Percentiles rank a stretch among this genome's conserved stretches.
Conservation (phyloP, 2,329 filamentous ascomycete genomes). For the Blastomyces percursus region DNA sequence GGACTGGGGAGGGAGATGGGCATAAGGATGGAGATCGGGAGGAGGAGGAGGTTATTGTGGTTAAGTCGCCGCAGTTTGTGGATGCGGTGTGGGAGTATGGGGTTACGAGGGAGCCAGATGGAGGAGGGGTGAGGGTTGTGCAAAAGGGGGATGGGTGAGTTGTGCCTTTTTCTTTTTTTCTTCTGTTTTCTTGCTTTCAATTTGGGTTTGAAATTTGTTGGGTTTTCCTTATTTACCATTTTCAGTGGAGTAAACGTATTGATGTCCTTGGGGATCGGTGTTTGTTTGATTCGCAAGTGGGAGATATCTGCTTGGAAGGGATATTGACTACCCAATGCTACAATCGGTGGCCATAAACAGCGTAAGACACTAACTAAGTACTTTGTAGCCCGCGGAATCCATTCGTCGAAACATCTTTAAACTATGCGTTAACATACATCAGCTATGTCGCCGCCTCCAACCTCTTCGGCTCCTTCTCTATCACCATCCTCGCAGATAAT, state of each 20-base stretch:
- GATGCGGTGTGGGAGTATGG: slow-evolving; percentile 82
- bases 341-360: neutral
- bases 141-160: slow-evolving; percentile 42
- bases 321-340: neutral
- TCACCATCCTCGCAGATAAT: slow-evolving; percentile 87
- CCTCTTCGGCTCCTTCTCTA: slow-evolving; percentile 54
- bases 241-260: no score
- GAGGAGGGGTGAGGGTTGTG: slow-evolving; percentile 70
- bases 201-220: slow-evolving; percentile 43
- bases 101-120: slow-evolving; percentile 56
- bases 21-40: slow-evolving; percentile 9
- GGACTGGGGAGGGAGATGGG: neutral
- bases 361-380: neutral
- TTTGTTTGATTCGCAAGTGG: no score
- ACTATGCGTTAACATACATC: slow-evolving; percentile 77
- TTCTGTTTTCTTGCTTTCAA: slow-evolving; percentile 46
- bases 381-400: slow-evolving; percentile 52
- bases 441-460: slow-evolving; percentile 39
- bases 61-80: slow-evolving; percentile 83
- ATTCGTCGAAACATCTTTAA: slow-evolving; percentile 86
- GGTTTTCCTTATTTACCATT: neutral
- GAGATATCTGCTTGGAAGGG: neutral
- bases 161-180: slow-evolving; percentile 32
- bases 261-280: no score
- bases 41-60: slow-evolving; percentile 60